Evolutionary conservation across 1,284 basidiomycete species (phyloP).

Genomic region (Fistulina hepatica): DNA sequence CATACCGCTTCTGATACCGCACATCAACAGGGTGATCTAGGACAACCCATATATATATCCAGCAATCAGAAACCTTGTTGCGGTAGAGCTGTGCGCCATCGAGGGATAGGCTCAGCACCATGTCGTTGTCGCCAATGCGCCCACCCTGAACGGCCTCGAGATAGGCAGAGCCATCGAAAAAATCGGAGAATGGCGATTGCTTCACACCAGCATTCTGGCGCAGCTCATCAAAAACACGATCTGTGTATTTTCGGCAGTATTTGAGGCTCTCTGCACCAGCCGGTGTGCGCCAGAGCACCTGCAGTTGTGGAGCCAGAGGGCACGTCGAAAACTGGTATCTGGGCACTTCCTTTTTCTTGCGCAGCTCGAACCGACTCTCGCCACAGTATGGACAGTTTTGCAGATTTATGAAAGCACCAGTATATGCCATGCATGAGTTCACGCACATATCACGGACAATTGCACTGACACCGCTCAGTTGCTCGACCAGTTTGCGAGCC

Average conservation of each 20-base stretch:
- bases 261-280: constrained; percentile 14
- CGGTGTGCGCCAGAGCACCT: constrained; percentile 14
- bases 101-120: constrained; percentile 3
- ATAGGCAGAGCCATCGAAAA: constrained; percentile 10
- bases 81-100: constrained; percentile 13
- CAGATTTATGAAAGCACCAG: neutral
- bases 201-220: constrained; percentile 2
- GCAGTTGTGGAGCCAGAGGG: constrained; percentile 16
- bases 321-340: constrained; percentile 15
- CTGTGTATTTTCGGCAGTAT: constrained; percentile 10
- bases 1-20: constrained; percentile 7
- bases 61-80: constrained; percentile 12
- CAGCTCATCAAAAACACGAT: constrained; percentile 8
- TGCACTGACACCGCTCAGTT: constrained; percentile 21
- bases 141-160: constrained; percentile 8
- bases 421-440: constrained; percentile 6
- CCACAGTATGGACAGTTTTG: neutral
- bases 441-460: constrained; percentile 23
- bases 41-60: constrained; percentile 9
- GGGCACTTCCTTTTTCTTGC: constrained; percentile 5
- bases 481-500: constrained; percentile 13
- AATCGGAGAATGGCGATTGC: constrained; percentile 2
- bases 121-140: constrained; percentile 8
- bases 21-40: constrained; percentile 4
- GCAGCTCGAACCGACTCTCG: neutral